These are phyloP conservation scores for Penicillium fuscoglaucum DNA, from an alignment of 2,329 filamentous ascomycete species.

Conservation along the genomic window DNA sequence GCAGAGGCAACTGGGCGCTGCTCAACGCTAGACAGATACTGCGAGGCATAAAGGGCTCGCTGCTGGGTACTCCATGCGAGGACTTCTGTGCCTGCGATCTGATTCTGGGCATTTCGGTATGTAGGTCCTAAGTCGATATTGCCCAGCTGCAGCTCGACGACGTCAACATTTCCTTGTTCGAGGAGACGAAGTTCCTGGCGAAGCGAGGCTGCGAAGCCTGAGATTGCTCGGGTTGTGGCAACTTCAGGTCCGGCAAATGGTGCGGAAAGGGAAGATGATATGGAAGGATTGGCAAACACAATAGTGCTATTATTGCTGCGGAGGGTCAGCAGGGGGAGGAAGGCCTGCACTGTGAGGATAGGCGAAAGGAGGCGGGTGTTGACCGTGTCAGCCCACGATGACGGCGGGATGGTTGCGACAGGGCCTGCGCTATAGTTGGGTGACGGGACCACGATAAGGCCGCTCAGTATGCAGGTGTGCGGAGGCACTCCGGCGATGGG, in stretches of 20 bases:
- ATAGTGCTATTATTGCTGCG: conserved; percentile 55
- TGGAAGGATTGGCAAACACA: conserved; percentile 47
- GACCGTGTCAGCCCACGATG: conserved; percentile 83
- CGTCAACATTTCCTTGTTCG: conserved; percentile 60
- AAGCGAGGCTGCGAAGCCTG: conserved; percentile 79
- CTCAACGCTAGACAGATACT: conserved; percentile 47
- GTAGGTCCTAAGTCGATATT: conserved; percentile 80
- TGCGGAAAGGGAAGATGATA: conserved; percentile 46
- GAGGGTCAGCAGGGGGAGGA: conserved; percentile 73
- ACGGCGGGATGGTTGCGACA: conserved; percentile 80
- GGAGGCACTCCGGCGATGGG: conserved; percentile 74
- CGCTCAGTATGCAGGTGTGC: conserved; percentile 73
- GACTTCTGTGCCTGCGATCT: conserved; percentile 52
- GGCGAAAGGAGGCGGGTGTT: conserved; percentile 90
- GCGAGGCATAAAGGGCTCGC: conserved; percentile 51
- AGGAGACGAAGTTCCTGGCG: conserved; percentile 75
- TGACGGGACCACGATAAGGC: conserved; percentile 78
- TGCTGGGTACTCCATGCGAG: conserved; percentile 60
- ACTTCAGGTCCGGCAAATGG: conserved; percentile 70
- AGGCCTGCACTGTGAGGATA: conserved; percentile 82
- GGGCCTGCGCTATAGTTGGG: conserved; percentile 77
- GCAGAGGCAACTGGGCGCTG: conserved; percentile 40
- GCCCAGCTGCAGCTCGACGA: conserved; percentile 86
- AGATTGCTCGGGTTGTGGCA: conserved; percentile 80
- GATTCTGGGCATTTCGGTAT: conserved; percentile 45